Conservation (phyloP, 495 filamentous ascomycete genomes). For the Lepraria neglecta region DNA sequence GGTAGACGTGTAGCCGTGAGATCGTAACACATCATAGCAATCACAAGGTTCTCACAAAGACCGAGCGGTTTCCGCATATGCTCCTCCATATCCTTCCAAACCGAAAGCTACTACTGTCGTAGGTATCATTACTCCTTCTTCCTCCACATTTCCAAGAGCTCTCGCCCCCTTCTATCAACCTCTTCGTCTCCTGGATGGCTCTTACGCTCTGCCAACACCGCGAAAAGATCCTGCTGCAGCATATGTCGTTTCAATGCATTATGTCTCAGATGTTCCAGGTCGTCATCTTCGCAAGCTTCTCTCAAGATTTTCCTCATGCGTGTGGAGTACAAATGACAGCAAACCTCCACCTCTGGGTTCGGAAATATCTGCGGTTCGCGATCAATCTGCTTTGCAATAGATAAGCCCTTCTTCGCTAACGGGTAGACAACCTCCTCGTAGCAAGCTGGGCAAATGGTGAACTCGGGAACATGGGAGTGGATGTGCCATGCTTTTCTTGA, state of each 20-base stretch:
- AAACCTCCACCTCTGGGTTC: conserved; percentile 31
- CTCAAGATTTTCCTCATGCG: conserved; percentile 64
- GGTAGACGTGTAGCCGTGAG: not conserved
- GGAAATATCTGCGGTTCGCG: conserved; percentile 34
- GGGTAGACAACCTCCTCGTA: conserved; percentile 66
- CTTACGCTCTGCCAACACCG: conserved; percentile 38
- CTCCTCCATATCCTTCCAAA: not conserved
- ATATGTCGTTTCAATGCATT: conserved; percentile 37
- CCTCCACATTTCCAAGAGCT: conserved; percentile 49
- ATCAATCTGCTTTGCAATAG: conserved; percentile 49
- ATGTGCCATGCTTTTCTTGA: conserved; percentile 52
- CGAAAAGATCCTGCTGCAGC: conserved; percentile 43
- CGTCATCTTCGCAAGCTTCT: conserved; percentile 51
- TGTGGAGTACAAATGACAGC: conserved; percentile 68
- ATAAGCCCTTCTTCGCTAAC: conserved; percentile 42
- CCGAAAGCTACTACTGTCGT: too few relatives aligned
- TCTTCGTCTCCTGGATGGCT: conserved; percentile 42
- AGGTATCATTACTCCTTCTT: conserved; percentile 42
- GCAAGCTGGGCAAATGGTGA: conserved; percentile 67
- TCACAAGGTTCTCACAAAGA: not conserved
- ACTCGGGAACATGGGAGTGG: conserved; percentile 54
- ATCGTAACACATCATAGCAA: not conserved
- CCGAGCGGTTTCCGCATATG: not conserved
- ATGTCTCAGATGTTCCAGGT: conserved; percentile 46
- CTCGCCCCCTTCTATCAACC: conserved; percentile 42